Evolutionary conservation across 768 basidiomycete genomes (phyloP), one percentile per base, ranked within the genome.

Genomic region (Hysterangium stoloniferum): DNA sequence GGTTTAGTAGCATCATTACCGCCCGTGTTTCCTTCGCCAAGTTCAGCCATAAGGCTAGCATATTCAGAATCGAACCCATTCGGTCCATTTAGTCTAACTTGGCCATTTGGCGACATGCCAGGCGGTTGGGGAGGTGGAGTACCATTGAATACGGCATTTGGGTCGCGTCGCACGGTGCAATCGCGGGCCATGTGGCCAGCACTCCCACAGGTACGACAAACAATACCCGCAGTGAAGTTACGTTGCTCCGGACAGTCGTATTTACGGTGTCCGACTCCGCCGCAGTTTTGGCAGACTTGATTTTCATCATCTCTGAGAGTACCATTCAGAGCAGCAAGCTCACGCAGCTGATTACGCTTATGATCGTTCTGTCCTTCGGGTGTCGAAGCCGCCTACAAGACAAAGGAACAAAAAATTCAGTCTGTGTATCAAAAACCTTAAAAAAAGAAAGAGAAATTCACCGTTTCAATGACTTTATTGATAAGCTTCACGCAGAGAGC

Each of bases 351-450:
- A 62, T 95, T 96, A 46, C 95, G 87, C 67, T 99, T 99, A 73
- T 99, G 96, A 61, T 96, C 95, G 64, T 99, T 99, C 70, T 99
- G 93, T 27, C 94, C 96, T 73, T 99, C 96, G 4, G 96, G 96
- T 6, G 94, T 96, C 12, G 95, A 97, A 9, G 96, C 96, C 53
- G 96, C 96, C 95, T 98, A 60, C 34, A 52, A 37, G 4, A 46
- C 2, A 24, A 19, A 29, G 15, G n/a, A 11, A 34, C 44, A 54
- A 60, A n/a, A 32, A 45, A 55, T 59, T 46, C 20, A 33, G 42
- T 36, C n/a, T n/a, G n/a, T n/a, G 45, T 52, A 25, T 45, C 47
- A 22, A 17, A 22, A 42, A 15, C 13, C 12, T 4, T 12, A 3
- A 47, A 44, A 6, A 4, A 36, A 22, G 25, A 25, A 38, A 42